Base-by-base conservation (phyloP, 2,329 filamentous ascomycete species). In the Ramularia collo-cygni region DNA sequence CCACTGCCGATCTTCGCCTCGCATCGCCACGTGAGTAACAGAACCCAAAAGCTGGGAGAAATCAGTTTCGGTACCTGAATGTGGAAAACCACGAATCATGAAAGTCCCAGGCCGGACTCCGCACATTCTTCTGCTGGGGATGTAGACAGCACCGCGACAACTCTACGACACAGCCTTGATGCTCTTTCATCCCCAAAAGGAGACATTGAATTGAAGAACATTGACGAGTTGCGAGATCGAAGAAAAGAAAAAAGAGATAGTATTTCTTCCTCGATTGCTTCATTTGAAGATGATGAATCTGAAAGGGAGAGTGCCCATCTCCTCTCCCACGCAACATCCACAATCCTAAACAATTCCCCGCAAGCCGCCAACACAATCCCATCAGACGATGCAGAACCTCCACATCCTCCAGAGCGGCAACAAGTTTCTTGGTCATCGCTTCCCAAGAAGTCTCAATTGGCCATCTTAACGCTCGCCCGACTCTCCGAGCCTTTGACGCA, bases 401-500 rank as follows among this genome's bases (percentile, higher is more conserved):
- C 42, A 5, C 40, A 37, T 34, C 33, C 42, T 18, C 8, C 30
- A 15, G 13, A 16, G 13, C 27, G 36, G 14, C 40, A 69, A 19
- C 68, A 71, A 0, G 74, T 83, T 15, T 75, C 79, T 44, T 92
- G 85, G 85, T 67, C 67, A 28, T 79, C 83, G 9, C 68, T 94
- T 1, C 88, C 88, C 0, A 73, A 76, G 42, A 93, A 88, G 62
- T 71, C 77, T 32, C 87, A 94, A 63, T 72, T 94, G 14, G 66
- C 81, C 19, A 80, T 94, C 42, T 71, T 94, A 35, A 87, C 83
- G 0, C 66, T 93, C 31, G 82, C 86, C 7, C 78, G 88, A 18
- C 68, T 94, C 15, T 86, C 83, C 8, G 88, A 94, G 58, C 87
- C 87, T 3, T 67, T 94, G 26, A 83, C 85, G 0, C 84, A 92